Evolutionary conservation across 1,139 yeast genomes (phyloP), one percentile per base, ranked within the genome.

Genomic region (Groenewaldozyma auringiensis): DNA sequence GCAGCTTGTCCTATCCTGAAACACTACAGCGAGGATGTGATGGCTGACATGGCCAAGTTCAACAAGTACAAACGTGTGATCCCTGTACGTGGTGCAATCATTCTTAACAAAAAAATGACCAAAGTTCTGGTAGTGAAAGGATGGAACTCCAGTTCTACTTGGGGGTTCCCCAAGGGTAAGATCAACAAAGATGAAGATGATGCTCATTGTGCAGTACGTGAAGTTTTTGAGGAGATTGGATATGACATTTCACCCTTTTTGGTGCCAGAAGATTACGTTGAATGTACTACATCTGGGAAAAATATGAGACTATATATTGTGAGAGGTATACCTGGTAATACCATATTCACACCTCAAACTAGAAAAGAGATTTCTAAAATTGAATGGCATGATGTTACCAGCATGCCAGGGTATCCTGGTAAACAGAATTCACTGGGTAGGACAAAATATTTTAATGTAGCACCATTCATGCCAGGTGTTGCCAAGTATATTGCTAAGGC

Each of bases 111-210:
- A 46, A 78, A 75, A 38, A 66, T 87, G 69, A 75, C 81, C 47
- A 86, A 85, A 59, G 72, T 87, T 6, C 61, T 94, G 36, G 68
- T 94, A 57, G 95, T 92, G 2, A 81, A 86, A 60, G 97, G 96
- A 2, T 81, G 82, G 49, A 94, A 86, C 54, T 77, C 89, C n/a
- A 70, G 71, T 36, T 66, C 82, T 11, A 69, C 79, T 2, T 94
- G 98, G 98, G 86, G 96, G 3, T 94, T 94, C 59, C 99, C 99
- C 3, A 73, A 96, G 62, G 99, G 99, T 6, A 94, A 94, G 65
- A 94, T 94, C 48, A 85, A 95, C 36, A 89, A 92, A 62, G 95
- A 81, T 59, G 99, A 94, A 66, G 71, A 81, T 6, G 98, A 94
- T 64, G 74, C 79, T n/a, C 80, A 76, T 46, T 94, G 98, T 69